Evolutionary conservation across 164 flowering plant genomes (phyloP), one percentile per base, ranked within the genome.

Genomic region (Nymphaea colorata): DNA sequence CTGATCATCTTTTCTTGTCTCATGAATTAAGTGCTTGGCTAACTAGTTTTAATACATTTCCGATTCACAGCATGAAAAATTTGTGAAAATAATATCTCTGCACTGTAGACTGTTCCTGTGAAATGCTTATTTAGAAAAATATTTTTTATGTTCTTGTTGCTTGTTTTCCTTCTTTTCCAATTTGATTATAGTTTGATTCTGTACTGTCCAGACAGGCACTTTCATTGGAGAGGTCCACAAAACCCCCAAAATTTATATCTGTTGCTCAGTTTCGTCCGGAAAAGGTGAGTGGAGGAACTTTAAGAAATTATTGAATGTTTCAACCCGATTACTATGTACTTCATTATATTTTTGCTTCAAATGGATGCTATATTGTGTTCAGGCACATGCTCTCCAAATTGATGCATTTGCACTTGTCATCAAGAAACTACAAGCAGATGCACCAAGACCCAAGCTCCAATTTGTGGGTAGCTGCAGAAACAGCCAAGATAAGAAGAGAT

Each of bases 211-310:
- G 68, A 68, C 86, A 93, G 98, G 84, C 44, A 63, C 91, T 93
- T 78, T 87, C 97, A 67, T 73, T 93, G 71, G 91, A 89, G 79
- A 84, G 91, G 76, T 64, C 84, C 25, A 60, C 67, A 3, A 63
- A 66, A 41, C 68, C 76, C 12, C 83, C 86, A 66, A 74, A 51
- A 62, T 77, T 93, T 60, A 85, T 93, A 61, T 93, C 97, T 66
- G 96, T 93, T 75, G 91, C 97, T 70, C 98, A 93, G 70, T 93
- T 93, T 80, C 97, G 98, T 80, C 97, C 98, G 64, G 97, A 93
- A 86, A 93, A 93, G 97, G 98, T 93, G 78, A 59, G 80, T n/a
- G 16, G 8, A 7, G 64, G 2, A 61, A n/a, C 64, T 36, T 10
- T 61, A n/a, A 36, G 15, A 61, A 61, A 61, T 11, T 6, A 11